Conservation (phyloP, 1,139 yeast species). For the Pichiaceae sp. region DNA sequence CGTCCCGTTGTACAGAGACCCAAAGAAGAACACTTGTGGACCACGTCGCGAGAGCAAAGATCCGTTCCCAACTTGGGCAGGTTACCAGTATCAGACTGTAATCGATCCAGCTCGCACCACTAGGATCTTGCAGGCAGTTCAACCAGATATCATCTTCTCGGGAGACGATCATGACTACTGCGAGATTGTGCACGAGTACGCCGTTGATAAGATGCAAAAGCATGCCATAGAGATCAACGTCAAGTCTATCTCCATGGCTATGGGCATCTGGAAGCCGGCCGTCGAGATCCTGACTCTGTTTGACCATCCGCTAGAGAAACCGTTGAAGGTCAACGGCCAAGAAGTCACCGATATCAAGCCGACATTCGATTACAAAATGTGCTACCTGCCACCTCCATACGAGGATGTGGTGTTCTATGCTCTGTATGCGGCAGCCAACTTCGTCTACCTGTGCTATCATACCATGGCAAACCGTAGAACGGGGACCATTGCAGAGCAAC, state of each 20-base stretch:
- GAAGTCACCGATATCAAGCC: slow-evolving; percentile 6
- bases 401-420: slow-evolving; percentile 33
- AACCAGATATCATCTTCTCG: slow-evolving; percentile 36
- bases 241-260: slow-evolving; percentile 52
- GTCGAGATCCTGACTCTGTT: slow-evolving; percentile 38
- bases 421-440: slow-evolving; percentile 26
- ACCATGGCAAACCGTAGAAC: background rate
- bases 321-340: slow-evolving; percentile 8
- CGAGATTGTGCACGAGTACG: slow-evolving; percentile 31
- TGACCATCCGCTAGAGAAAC: slow-evolving; percentile 12
- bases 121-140: slow-evolving; percentile 26
- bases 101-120: slow-evolving; percentile 26
- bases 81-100: slow-evolving; percentile 48
- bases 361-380: slow-evolving; percentile 30
- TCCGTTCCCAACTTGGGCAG: slow-evolving; percentile 24
- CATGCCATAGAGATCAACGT: slow-evolving; percentile 36
- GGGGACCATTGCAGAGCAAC: background rate
- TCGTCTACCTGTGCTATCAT: background rate
- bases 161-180: slow-evolving; percentile 56
- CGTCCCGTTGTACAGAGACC: slow-evolving; percentile 38
- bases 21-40: slow-evolving; percentile 33
- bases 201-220: slow-evolving; percentile 11
- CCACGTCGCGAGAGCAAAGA: slow-evolving; percentile 31
- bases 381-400: slow-evolving; percentile 45
- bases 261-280: slow-evolving; percentile 49